Conservation (phyloP, 2,329 filamentous ascomycete genomes). For the Clarireedia monteithiana region DNA sequence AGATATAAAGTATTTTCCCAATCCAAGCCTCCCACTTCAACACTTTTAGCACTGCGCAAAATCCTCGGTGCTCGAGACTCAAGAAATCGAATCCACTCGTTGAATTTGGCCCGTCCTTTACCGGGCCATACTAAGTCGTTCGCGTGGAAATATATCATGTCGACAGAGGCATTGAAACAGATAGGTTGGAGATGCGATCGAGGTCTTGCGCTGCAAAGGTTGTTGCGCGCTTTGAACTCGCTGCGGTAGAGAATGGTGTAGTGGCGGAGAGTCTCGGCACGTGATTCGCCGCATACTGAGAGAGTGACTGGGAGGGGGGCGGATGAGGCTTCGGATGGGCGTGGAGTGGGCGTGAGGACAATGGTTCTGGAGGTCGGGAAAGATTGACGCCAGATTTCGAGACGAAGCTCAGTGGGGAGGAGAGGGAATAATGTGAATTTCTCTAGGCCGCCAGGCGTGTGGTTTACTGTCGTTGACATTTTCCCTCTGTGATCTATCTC, state of each 20-base stretch:
- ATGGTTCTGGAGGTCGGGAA: background rate
- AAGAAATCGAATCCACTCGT: background rate
- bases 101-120: background rate
- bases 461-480: background rate
- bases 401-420: slow-evolving; percentile 1
- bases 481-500: background rate
- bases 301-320: background rate
- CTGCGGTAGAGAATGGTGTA: slow-evolving; percentile 1
- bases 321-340: background rate
- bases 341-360: background rate
- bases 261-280: slow-evolving; percentile 2
- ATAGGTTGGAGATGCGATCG: background rate
- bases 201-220: background rate
- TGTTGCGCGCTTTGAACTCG: background rate
- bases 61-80: background rate
- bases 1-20: slow-evolving; percentile 5
- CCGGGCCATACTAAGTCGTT: background rate
- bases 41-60: background rate
- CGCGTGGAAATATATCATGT: background rate
- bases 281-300: background rate
- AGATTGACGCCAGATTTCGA: slow-evolving; percentile 1
- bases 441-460: background rate
- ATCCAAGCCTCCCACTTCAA: background rate
- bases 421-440: background rate
- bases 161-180: background rate